Conservation (phyloP, 768 basidiomycete genomes). For the Boletus vermiculosoides region DNA sequence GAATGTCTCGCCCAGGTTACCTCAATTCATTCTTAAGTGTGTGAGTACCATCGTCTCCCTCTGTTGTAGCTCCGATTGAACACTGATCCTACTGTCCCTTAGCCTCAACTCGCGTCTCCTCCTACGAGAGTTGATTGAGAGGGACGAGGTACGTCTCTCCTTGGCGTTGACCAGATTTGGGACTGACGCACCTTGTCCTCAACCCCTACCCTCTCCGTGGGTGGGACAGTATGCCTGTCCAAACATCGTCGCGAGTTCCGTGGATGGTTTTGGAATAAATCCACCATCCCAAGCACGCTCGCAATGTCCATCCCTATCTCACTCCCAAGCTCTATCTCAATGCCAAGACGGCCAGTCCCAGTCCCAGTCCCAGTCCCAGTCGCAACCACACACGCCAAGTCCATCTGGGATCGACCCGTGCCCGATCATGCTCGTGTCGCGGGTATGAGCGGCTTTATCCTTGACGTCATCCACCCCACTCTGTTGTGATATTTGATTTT, state of each 20-base stretch:
- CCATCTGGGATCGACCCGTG: conserved; percentile 1
- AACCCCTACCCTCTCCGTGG: no score
- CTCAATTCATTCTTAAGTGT: conserved; percentile 39
- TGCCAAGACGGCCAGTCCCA: not conserved
- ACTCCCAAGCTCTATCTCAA: not conserved
- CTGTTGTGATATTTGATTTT: not conserved
- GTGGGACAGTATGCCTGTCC: conserved; percentile 23
- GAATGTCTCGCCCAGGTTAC: conserved; percentile 27
- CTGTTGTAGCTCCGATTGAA: no score
- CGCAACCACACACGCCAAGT: not conserved
- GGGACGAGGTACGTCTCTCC: conserved; percentile 21
- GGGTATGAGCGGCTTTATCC: conserved; percentile 3
- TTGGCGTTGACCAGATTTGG: not conserved
- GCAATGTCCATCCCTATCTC: conserved; percentile 10
- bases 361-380: not conserved
- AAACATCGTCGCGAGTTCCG: conserved; percentile 23
- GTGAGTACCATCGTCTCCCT: conserved; percentile 18
- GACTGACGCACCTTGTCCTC: not conserved
- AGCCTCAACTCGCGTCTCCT: conserved; percentile 32
- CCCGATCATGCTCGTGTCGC: conserved; percentile 16
- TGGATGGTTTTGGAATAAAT: conserved; percentile 18
- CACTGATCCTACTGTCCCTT: not conserved
- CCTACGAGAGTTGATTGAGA: conserved; percentile 28
- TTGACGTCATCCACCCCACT: not conserved
- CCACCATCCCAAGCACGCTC: conserved; percentile 11